phyloP scores from a whole-genome alignment of 108 stramenopile species.

The Asterionellopsis glacialis region DNA sequence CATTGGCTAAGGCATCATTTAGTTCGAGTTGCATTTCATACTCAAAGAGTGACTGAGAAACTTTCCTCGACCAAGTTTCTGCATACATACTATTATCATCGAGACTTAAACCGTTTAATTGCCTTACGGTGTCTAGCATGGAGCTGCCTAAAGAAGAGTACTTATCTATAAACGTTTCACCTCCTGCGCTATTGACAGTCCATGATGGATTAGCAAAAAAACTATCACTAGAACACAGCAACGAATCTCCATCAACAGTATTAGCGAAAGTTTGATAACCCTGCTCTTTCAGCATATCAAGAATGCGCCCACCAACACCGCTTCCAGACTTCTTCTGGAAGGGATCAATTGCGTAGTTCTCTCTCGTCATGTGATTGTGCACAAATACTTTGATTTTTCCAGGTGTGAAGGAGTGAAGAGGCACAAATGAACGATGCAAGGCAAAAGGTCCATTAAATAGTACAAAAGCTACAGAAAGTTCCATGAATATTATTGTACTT shows the following conservation, averaged over 20 bases:
- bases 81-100: slow-evolving; percentile 31
- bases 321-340: neutral
- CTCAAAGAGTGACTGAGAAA: slow-evolving; percentile 26
- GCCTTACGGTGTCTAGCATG: neutral
- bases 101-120: slow-evolving; percentile 31
- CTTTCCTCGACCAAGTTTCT: slow-evolving; percentile 37
- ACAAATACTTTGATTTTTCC: no score
- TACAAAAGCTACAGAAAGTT: no score
- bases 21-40: slow-evolving; percentile 17
- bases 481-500: no score
- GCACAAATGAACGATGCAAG: no score
- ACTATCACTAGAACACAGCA: no score
- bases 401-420: no score
- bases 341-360: neutral
- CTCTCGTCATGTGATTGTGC: neutral
- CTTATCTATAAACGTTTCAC: neutral
- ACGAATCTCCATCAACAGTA: neutral
- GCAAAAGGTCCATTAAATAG: no score
- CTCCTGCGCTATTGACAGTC: neutral
- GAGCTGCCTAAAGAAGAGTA: no score
- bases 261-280: slow-evolving; percentile 7
- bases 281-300: neutral
- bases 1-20: slow-evolving; percentile 7
- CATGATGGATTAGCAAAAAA: no score
- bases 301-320: neutral